Base-by-base conservation (phyloP, 805 yeast genomes). In the Candida coquimbonensis region DNA sequence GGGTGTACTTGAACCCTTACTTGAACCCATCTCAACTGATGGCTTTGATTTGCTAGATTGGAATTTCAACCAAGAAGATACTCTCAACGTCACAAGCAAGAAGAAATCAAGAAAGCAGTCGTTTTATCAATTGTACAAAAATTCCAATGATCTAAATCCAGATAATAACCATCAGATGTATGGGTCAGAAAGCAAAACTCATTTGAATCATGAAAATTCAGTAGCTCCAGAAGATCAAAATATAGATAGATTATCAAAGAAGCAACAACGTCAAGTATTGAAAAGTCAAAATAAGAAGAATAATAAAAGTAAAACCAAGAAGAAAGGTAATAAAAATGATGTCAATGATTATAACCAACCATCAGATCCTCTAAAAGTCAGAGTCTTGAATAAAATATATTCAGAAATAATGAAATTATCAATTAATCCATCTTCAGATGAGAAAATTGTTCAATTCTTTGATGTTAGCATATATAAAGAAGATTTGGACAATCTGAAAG, bases 401-500 rank as follows among this genome's bases (percentile, higher is more conserved):
- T 24, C 21, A 9, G 48, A 56, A n/a, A 33, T 54, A 16, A 34
- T 53, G 5, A n/a, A 13, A 31, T 38, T 29, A 49, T 38, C 47
- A 46, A 14, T 25, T 34, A 66, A 31, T 3, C 46, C 31, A 33
- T 51, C 37, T n/a, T 48, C 40, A 39, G 55, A 47, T 29, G 48
- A 43, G 3, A 55, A 52, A 49, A 53, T 75, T 3, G 58, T 76
- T 25, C 78, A 78, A 49, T 77, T 71, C 53, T 74, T 74, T 44
- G 82, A 81, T 49, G 71, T 80, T 9, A 73, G 83, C 1, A 62
- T 83, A 3, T 78, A 78, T 54, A 68, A 70, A 44, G 76, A 75
- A 21, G 93, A 86, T 56, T 51, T 83, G 9, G 67, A 65, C 39
- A 80, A 77, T 52, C 61, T 85, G 14, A 65, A 69, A 42, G 80